Base-by-base conservation (phyloP, 768 basidiomycete species). In the Serendipita indica region DNA sequence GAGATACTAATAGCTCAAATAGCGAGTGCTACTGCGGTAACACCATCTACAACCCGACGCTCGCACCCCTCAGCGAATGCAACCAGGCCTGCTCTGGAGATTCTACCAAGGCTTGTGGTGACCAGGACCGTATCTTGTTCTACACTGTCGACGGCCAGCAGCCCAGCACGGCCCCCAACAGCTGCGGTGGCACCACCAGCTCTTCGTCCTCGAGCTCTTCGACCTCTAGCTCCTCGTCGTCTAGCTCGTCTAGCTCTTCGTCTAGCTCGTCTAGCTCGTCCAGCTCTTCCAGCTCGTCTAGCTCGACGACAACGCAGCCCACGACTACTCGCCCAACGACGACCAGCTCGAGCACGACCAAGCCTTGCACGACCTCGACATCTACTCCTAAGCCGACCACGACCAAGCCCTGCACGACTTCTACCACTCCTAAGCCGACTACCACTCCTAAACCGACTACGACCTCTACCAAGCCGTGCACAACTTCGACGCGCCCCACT, bases 91-190 rank as follows among this genome's bases (percentile, higher is more conserved):
- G 41, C 2, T 18, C 18, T n/a, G 41, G 41, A 3, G 41, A 43
- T 43, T 43, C 41, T n/a, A 43, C 41, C 18, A 43, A 43, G 41
- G 41, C 41, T n/a, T 43, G 41, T 43, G 41, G 41, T 6, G 41
- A 43, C 27, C 7, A 43, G n/a, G 41, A 43, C 27, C 41, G 41
- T n/a, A 43, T 43, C 27, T 18, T 25, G 41, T 18, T 43, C 27
- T 43, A 43, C 2, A n/a, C n/a, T n/a, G n/a, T n/a, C n/a, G n/a
- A n/a, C n/a, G n/a, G n/a, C n/a, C 18, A 43, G 5, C n/a, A 6
- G n/a, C 41, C 41, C 1, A 25, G 27, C 1, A n/a, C 5, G 2
- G 18, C 41, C 7, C 7, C 18, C 6, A 43, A 6, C 6, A n/a
- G 18, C 1, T 5, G 18, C 3, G 5, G 18, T n/a, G 18, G 7